Base-by-base conservation (phyloP, 1,139 yeast species). In the Candida glucosophila region DNA sequence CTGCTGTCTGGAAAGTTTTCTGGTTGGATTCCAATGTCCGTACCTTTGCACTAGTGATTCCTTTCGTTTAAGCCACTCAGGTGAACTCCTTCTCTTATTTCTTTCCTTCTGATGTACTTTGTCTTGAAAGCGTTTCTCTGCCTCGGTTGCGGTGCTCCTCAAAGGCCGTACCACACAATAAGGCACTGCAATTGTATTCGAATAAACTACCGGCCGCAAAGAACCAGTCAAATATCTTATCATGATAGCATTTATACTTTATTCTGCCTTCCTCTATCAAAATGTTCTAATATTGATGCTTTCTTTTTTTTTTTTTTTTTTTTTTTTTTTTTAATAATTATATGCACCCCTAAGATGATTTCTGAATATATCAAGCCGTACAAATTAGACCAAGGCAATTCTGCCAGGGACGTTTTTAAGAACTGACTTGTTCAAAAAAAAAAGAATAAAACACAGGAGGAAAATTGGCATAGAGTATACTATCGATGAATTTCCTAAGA, bases 401-500 rank as follows among this genome's bases (percentile, higher is more conserved):
- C 8, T 16, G n/a, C 18, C 18, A n/a, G 18, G 18, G 8, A 8
- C 18, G 18, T n/a, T 16, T 8, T 8, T 16, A 16, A 16, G n/a
- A n/a, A n/a, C n/a, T n/a, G n/a, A n/a, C n/a, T n/a, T n/a, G n/a
- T 19, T 13, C 10, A 19, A 19, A 19, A 19, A 19, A 19, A 6
- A 19, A 19, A 19, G 12, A 19, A 14, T 12, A 17, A 9, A 5
- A 13, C 16, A 13, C 15, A 17, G 14, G 12, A 17, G n/a, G 13
- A 12, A 19, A 19, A 14, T 21, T 24, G 14, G n/a, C n/a, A n/a
- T n/a, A n/a, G n/a, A n/a, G n/a, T n/a, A n/a, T n/a, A n/a, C n/a
- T n/a, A n/a, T n/a, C n/a, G 14, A 86, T 88, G 96, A 88, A 88
- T 52, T 74, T 88, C 35, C 54, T 88, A 22, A 73, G 77, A 43